Base-by-base conservation (phyloP, 164 flowering plant genomes). In the Kingdonia uniflora region DNA sequence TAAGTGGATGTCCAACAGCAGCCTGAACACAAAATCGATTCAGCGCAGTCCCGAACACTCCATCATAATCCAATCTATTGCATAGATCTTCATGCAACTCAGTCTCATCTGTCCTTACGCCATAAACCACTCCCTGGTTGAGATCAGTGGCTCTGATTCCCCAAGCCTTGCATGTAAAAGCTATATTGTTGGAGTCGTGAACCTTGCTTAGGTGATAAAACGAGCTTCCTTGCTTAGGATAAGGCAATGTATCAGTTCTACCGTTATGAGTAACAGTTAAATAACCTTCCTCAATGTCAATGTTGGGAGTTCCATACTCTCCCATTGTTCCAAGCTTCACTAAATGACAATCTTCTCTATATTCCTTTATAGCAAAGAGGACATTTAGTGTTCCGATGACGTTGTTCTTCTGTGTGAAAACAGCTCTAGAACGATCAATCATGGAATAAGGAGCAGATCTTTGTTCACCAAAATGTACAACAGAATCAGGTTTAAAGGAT, bases 271-370 rank as follows among this genome's bases (percentile, higher is more conserved):
- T 83, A 26, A 87, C 83, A 7, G 98, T 91, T 51, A 91, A 77
- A 58, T 73, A 91, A 26, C 98, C 98, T 61, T 91, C 98, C 64
- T 91, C 98, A 23, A 91, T 91, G 46, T 85, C 98, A 60, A 91
- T 87, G 56, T 91, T 91, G 23, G 98, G 98, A 39, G 98, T 91
- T 49, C 98, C 98, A 68, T 91, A 91, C 53, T 91, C 98, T 19
- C 98, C 96, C 98, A 91, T 91, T 1, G 98, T 91, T 54, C 96
- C 96, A 33, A 91, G 90, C 73, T 91, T 87, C 67, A 91, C 98
- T 16, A 91, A 68, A 68, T 91, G 98, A 52, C 98, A 91, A 37
- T 80, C 74, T 55, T 87, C 89, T 19, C 72, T 57, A 56, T 66
- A 91, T 65, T 91, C 98, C 72, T 91, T 91, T 20, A 91, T 90